phyloP scores from a whole-genome alignment of 2,329 filamentous ascomycete species.

The Trichoderma oligosporum region DNA sequence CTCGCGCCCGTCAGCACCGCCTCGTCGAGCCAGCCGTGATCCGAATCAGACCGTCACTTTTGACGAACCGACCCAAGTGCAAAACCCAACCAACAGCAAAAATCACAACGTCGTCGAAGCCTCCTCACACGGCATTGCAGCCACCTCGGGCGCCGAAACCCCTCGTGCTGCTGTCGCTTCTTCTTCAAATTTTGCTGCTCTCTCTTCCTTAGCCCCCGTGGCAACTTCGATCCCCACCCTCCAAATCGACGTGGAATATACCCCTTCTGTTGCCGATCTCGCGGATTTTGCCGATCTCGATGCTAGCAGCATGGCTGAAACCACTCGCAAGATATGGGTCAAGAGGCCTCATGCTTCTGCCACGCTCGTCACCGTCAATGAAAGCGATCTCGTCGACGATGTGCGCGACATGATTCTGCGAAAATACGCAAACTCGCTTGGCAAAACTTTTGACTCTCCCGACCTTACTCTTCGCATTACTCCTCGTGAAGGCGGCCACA shows the following conservation, averaged over 20 bases:
- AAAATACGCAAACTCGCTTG: conserved; percentile 92
- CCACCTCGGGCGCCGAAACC: neutral
- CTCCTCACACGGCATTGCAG: neutral
- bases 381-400: conserved; percentile 92
- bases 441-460: conserved; percentile 82
- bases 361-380: conserved; percentile 77
- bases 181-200: neutral
- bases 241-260: conserved; percentile 26
- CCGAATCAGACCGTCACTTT: conserved; percentile 5
- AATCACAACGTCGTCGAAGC: neutral
- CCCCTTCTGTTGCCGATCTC: neutral
- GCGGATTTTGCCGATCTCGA: conserved; percentile 28
- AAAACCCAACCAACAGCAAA: neutral
- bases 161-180: neutral
- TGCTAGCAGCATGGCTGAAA: conserved; percentile 56
- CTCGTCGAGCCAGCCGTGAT: conserved; percentile 24
- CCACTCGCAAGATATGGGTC: conserved; percentile 88
- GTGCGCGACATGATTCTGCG: conserved; percentile 85
- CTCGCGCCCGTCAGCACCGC: conserved; percentile 21
- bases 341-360: conserved; percentile 80
- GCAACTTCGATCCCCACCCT: conserved; percentile 22
- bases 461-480: conserved; percentile 78
- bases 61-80: neutral
- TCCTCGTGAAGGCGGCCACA: conserved; percentile 62
- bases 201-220: neutral